Conservation (phyloP, 2,329 filamentous ascomycete species). For the Zopfia rhizophila region DNA sequence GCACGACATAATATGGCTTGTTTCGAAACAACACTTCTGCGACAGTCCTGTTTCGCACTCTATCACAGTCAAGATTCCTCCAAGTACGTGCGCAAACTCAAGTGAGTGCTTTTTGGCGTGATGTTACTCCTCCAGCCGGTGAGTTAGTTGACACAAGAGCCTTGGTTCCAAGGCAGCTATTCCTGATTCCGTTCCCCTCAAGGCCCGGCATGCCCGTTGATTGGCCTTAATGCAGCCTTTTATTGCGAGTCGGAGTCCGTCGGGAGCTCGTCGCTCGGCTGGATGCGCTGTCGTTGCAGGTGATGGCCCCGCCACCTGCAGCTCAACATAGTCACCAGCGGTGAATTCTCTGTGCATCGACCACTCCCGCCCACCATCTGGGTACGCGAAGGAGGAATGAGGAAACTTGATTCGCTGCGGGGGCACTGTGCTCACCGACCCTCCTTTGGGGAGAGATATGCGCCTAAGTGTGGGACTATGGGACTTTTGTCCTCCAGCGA, state of each 20-base stretch:
- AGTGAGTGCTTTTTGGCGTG: slow-evolving; percentile 20
- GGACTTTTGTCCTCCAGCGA: slow-evolving; percentile 18
- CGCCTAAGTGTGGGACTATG: slow-evolving; percentile 34
- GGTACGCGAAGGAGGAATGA: background rate
- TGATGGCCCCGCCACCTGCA: slow-evolving; percentile 30
- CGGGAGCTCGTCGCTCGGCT: slow-evolving; percentile 35
- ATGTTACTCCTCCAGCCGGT: slow-evolving; percentile 13
- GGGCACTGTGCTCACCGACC: slow-evolving; percentile 35
- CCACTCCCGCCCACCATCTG: slow-evolving; percentile 21
- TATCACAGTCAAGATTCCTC: background rate
- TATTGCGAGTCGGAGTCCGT: slow-evolving; percentile 28
- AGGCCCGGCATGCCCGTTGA: slow-evolving; percentile 19
- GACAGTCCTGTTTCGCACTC: background rate
- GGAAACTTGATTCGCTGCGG: slow-evolving; percentile 29
- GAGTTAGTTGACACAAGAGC: slow-evolving; percentile 25
- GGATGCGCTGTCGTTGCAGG: slow-evolving; percentile 48
- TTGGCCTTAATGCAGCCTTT: slow-evolving; percentile 35
- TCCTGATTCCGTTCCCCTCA: too few relatives aligned
- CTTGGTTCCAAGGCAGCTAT: slow-evolving; percentile 38
- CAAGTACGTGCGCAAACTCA: too few relatives aligned
- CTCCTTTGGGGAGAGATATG: slow-evolving; percentile 33
- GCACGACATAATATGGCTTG: too few relatives aligned
- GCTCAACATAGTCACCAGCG: slow-evolving; percentile 30
- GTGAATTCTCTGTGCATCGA: slow-evolving; percentile 38
- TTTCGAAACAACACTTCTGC: slow-evolving; percentile 4